Base-by-base conservation (phyloP, 352 stramenopile species). In the Phytophthora syringae region DNA sequence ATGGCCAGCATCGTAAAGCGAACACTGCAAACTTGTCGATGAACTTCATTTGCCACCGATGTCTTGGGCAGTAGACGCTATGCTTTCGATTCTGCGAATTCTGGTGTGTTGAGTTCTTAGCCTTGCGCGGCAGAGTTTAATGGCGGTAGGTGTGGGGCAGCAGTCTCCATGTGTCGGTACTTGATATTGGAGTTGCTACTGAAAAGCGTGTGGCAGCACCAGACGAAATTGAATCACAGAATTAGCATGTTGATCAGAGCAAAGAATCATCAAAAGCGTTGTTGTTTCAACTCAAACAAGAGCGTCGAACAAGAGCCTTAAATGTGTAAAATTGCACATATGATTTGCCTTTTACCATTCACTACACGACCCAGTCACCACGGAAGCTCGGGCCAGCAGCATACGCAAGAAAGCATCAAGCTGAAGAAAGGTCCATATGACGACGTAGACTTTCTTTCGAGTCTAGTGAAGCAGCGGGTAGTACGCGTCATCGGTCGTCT, bases 381-480 rank as follows among this genome's bases (percentile, higher is more conserved):
- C 32, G 32, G 7, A n/a, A 39, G 3, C n/a, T n/a, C 32, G 13
- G 3, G 37, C 16, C 37, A 43, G n/a, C n/a, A 43, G 16, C n/a
- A 43, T 21, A 21, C 37, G n/a, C 37, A 42, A 42, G n/a, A 39
- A 42, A 42, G 34, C 34, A 43, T 10, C 16, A 43, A 43, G 16
- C 37, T n/a, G 37, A 22, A 22, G 16, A 21, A 3, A 12, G 37
- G 37, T 21, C 32, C 4, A 39, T 11, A 39, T 18, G 30, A 13
- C 16, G 16, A 39, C 32, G 32, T n/a, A 39, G n/a, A 15, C n/a
- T 39, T 60, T n/a, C 44, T 9, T 16, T 1, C 13, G 18, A 47
- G 39, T 51, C 25, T 82, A 90, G 60, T 82, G 64, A 45, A 90
- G 65, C 42, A 90, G 68, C 24, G 82, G 79, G 39, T 89, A 88